Conservation (phyloP, 2,329 filamentous ascomycete genomes). For the Botrytis hyacinthi region DNA sequence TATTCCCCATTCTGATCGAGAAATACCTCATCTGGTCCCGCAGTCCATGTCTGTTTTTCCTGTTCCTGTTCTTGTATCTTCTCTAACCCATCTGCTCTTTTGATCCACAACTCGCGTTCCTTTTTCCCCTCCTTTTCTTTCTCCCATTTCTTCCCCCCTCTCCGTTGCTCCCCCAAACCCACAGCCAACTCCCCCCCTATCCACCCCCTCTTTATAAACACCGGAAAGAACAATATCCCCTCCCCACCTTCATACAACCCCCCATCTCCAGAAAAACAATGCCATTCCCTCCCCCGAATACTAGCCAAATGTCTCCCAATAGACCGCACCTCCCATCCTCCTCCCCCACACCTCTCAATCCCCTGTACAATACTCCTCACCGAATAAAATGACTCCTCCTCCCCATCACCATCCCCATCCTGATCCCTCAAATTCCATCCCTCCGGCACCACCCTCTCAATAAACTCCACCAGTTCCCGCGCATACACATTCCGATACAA, state of each 20-base stretch:
- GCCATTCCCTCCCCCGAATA: not conserved
- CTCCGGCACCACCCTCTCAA: not conserved
- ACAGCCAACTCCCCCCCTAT: fast-evolving
- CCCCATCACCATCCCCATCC: fast-evolving
- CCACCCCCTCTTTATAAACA: not conserved
- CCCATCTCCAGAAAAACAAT: not conserved
- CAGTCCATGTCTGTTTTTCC: not conserved
- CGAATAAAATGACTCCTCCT: not conserved
- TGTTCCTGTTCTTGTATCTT: not conserved
- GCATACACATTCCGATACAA: not conserved
- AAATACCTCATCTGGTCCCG: not conserved
- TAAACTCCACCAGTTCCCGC: not conserved
- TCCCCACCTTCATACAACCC: not conserved
- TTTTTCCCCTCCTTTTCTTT: too few relatives aligned
- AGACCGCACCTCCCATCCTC: not conserved
- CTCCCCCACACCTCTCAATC: not conserved
- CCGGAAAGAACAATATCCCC: not conserved
- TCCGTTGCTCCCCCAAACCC: not conserved
- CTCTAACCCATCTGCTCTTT: not conserved
- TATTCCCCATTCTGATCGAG: not conserved
- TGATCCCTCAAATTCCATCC: not conserved
- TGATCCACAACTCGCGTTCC: not conserved
- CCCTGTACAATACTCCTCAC: not conserved
- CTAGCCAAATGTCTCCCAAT: not conserved
- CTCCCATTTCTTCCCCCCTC: not conserved